Evolutionary conservation across 495 filamentous ascomycete species (phyloP).

Genomic region (Podospora didyma): DNA sequence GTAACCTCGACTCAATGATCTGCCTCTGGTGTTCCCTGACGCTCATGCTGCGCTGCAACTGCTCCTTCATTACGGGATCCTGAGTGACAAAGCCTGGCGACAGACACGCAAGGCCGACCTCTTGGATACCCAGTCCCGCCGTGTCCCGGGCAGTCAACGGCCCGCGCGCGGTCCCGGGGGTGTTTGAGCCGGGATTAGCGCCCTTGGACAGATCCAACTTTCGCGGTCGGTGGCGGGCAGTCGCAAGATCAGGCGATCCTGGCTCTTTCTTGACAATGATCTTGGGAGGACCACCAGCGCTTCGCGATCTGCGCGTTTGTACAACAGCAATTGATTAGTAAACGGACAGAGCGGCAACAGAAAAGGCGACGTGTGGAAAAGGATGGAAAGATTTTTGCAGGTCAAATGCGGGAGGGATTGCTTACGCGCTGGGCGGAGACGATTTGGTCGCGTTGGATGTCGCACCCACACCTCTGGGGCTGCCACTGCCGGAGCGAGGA

Average conservation of each 20-base stretch:
- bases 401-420: slow-evolving; percentile 15
- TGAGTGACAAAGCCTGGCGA: slow-evolving; percentile 95
- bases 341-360: slow-evolving; percentile 8
- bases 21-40: slow-evolving; percentile 91
- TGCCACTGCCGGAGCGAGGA: slow-evolving; percentile 46
- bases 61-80: slow-evolving; percentile 93
- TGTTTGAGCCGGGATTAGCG: slow-evolving; percentile 50
- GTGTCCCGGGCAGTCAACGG: slow-evolving; percentile 73
- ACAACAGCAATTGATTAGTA: slow-evolving; percentile 13
- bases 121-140: slow-evolving; percentile 72
- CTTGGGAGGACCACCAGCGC: slow-evolving; percentile 56
- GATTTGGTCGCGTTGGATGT: slow-evolving; percentile 36
- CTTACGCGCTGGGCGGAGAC: slow-evolving; percentile 52
- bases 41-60: slow-evolving; percentile 87
- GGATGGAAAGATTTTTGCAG: not conserved
- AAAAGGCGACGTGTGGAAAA: slow-evolving; percentile 1
- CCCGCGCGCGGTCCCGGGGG: slow-evolving; percentile 57
- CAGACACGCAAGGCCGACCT: slow-evolving; percentile 89
- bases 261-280: slow-evolving; percentile 97
- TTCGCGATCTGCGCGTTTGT: slow-evolving; percentile 44
- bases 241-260: slow-evolving; percentile 70
- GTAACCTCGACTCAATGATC: slow-evolving; percentile 89
- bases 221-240: slow-evolving; percentile 76
- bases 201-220: slow-evolving; percentile 85
- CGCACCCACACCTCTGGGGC: slow-evolving; percentile 41